These are phyloP conservation scores for Lanmaoa pseudosensibilis DNA, from an alignment of 768 basidiomycete genomes.

Conservation along the genomic window DNA sequence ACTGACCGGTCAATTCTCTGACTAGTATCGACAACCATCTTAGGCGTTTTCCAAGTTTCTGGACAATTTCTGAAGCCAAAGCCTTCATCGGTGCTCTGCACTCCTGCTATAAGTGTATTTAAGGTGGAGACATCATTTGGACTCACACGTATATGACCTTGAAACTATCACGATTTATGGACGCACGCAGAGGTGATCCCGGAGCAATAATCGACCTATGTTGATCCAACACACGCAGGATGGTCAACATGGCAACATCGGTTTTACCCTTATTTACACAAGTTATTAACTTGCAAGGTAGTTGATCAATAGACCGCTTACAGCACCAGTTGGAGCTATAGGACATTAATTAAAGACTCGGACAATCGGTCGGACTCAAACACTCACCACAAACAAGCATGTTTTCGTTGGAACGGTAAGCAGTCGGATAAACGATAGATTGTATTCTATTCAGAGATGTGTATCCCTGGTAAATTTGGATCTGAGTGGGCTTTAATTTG, in stretches of 20 bases:
- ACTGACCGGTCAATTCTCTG: slow-evolving; percentile 82
- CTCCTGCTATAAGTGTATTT: background rate
- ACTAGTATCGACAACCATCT: slow-evolving; percentile 86
- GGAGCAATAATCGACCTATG: slow-evolving; percentile 43
- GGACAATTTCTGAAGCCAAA: slow-evolving; percentile 90
- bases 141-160: slow-evolving; percentile 96
- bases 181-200: slow-evolving; percentile 38
- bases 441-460: slow-evolving; percentile 88
- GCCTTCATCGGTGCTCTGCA: slow-evolving; percentile 97
- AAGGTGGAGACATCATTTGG: background rate
- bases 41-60: slow-evolving; percentile 87
- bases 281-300: slow-evolving; percentile 3
- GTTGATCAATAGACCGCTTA: slow-evolving; percentile 40
- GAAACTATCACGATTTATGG: slow-evolving; percentile 72
- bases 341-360: background rate
- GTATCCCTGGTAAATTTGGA: slow-evolving; percentile 62
- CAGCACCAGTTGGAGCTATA: slow-evolving; percentile 95
- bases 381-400: slow-evolving; percentile 62
- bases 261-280: slow-evolving; percentile 82
- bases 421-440: slow-evolving; percentile 90
- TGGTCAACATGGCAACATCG: slow-evolving; percentile 92
- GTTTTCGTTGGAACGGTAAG: slow-evolving; percentile 95
- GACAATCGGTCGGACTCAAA: background rate
- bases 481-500: background rate
- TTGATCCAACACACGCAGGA: slow-evolving; percentile 84